These are phyloP conservation scores for Cladosporium sp. DNA, from an alignment of 2,329 filamentous ascomycete species.

Conservation along the genomic window DNA sequence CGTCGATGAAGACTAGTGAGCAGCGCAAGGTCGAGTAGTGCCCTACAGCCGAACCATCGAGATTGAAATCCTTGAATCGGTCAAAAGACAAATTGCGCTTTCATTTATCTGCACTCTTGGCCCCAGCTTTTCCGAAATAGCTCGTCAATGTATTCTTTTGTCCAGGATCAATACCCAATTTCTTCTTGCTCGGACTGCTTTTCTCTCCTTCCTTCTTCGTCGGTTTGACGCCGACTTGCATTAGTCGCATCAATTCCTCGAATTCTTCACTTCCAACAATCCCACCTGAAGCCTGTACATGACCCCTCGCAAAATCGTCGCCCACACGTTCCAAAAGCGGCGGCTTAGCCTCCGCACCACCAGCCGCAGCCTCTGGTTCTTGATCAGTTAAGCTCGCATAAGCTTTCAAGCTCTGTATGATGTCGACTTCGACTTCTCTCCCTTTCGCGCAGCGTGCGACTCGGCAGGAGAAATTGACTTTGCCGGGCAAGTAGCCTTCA, in stretches of 20 bases:
- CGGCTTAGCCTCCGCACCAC: constrained; percentile 18
- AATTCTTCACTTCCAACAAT: constrained; percentile 59
- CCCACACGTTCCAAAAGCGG: constrained; percentile 50
- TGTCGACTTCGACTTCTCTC: constrained; percentile 56
- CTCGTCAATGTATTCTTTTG: constrained; percentile 54
- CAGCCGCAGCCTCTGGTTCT: constrained; percentile 36
- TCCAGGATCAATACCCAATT: constrained; percentile 29
- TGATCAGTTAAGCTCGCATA: constrained; percentile 42
- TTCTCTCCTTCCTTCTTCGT: constrained; percentile 35
- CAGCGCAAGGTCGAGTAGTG: not conserved
- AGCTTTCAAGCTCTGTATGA: constrained; percentile 54
- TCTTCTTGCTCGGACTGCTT: constrained; percentile 26
- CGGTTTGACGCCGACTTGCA: constrained; percentile 56
- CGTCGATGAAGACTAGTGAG: not conserved
- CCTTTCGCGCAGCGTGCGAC: constrained; percentile 54
- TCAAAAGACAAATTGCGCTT: not conserved
- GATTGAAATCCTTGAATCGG: too few species aligned
- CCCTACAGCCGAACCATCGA: not conserved
- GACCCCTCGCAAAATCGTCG: constrained; percentile 61
- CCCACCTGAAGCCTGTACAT: constrained; percentile 64
- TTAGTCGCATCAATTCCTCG: constrained; percentile 58
- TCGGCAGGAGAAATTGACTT: constrained; percentile 65
- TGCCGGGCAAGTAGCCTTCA: constrained; percentile 58
- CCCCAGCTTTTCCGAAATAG: constrained; percentile 46
- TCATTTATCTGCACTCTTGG: not conserved